A percentile compares a stretch with the other conserved stretches of the same genome.
Evolutionary conservation across 345 rosid species (phyloP).

Genomic region (Combretum micranthum): DNA sequence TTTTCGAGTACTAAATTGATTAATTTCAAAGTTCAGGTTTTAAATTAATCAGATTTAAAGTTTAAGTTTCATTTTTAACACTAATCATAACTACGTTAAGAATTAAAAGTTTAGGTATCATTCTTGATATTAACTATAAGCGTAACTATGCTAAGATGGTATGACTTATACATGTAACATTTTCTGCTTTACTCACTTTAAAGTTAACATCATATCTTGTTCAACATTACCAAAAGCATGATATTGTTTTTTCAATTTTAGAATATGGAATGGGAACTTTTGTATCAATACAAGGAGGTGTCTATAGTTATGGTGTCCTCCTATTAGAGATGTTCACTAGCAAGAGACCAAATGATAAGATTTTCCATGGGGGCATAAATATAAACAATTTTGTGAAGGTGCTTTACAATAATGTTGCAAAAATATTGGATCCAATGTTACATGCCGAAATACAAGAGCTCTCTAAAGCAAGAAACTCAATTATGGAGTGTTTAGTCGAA

Average conservation of each 20-base stretch:
- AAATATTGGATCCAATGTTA: no score
- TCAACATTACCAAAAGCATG: no score
- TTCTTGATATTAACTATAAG: constrained; percentile 6
- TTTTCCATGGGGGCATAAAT: constrained; percentile 8
- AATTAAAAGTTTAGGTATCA: background rate
- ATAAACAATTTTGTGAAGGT: constrained; percentile 1
- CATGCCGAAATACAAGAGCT: background rate
- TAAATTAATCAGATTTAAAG: no score
- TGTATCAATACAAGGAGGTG: constrained; percentile 8
- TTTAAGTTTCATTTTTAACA: no score
- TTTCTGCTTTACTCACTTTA: fast-evolving
- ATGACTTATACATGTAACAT: background rate
- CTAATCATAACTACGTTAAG: background rate
- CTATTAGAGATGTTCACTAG: constrained; percentile 19
- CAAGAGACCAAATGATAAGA: constrained; percentile 12
- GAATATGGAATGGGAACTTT: constrained; percentile 16
- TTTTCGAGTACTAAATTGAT: no score
- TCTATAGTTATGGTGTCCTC: constrained; percentile 15
- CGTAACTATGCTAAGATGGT: constrained; percentile 9
- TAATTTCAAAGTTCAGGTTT: no score
- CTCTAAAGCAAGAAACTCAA: no score
- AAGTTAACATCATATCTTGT: background rate
- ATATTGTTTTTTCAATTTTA: background rate
- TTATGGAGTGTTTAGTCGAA: no score
- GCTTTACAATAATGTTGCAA: background rate